These are phyloP conservation scores for Tricholoma hemisulphureum DNA, from an alignment of 768 basidiomycete genomes.

Conservation along the genomic window DNA sequence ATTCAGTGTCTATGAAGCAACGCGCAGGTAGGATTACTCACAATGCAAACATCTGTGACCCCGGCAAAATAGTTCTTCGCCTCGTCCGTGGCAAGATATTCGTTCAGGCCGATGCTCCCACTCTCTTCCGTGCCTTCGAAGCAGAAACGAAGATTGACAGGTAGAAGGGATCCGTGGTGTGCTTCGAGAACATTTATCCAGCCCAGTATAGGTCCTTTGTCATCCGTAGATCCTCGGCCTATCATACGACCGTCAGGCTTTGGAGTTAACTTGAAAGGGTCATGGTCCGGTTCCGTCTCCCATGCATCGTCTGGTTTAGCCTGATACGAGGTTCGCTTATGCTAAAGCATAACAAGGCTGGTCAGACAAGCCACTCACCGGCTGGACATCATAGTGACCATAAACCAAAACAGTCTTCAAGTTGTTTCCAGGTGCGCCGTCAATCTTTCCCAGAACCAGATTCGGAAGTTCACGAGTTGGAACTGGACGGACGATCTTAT, in stretches of 20 bases:
- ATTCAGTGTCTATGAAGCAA: not conserved
- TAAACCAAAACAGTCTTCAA: conserved; percentile 86
- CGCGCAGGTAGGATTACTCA: conserved; percentile 22
- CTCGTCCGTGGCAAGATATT: conserved; percentile 58
- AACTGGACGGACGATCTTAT: conserved; percentile 67
- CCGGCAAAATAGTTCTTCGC: conserved; percentile 59
- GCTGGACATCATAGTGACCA: conserved; percentile 95
- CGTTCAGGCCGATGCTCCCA: conserved; percentile 67
- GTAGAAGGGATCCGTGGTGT: conserved; percentile 49
- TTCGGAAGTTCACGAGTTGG: conserved; percentile 75
- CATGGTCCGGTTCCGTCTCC: not conserved
- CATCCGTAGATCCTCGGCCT: conserved; percentile 68
- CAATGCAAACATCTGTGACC: conserved; percentile 72
- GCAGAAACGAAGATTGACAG: conserved; percentile 71
- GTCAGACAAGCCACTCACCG: conserved; percentile 44
- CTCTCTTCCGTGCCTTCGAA: conserved; percentile 82
- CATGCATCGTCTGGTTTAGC: not conserved
- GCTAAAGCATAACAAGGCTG: not conserved
- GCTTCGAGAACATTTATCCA: conserved; percentile 67
- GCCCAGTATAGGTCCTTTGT: conserved; percentile 65
- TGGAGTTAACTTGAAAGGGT: not conserved
- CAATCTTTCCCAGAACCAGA: conserved; percentile 77
- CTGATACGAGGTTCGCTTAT: not conserved
- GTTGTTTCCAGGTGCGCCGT: conserved; percentile 74
- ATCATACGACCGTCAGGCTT: conserved; percentile 30